Evolutionary conservation across 371 early-diverging fungal species (phyloP).

Genomic region (Phascolomyces articulosus): DNA sequence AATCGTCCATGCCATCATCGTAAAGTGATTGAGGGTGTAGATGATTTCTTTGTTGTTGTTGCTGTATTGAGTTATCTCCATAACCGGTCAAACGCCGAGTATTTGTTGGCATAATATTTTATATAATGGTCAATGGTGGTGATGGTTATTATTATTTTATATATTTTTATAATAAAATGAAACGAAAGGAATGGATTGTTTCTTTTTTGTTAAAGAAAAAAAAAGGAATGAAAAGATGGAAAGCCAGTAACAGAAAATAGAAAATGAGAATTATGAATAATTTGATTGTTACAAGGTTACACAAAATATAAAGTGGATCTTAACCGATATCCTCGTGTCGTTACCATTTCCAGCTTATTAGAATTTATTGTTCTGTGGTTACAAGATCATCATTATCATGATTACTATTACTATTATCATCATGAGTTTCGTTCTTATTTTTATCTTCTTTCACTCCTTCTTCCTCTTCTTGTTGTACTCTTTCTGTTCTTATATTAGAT

Average conservation of each 20-base stretch:
- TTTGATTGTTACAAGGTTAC: conserved; percentile 5
- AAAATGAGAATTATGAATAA: background rate
- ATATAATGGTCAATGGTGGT: no score
- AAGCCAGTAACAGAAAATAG: background rate
- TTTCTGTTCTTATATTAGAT: background rate
- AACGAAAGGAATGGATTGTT: conserved; percentile 11
- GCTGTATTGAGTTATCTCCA: conserved; percentile 9
- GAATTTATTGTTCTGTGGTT: background rate
- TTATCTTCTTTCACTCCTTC: background rate
- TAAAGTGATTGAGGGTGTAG: conserved; percentile 39
- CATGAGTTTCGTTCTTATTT: background rate
- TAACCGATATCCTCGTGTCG: background rate
- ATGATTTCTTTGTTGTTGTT: conserved; percentile 5
- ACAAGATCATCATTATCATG: no score
- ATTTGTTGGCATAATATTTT: conserved; percentile 4
- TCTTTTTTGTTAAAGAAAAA: no score
- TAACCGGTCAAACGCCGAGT: conserved; percentile 20
- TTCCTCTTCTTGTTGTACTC: background rate
- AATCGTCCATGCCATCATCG: conserved; percentile 48
- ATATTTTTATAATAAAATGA: background rate
- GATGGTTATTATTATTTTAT: no score
- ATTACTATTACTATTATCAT: no score
- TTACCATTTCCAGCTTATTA: background rate
- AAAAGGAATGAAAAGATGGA: background rate
- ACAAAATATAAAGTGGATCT: conserved; percentile 1